Evolutionary conservation across 2,329 filamentous ascomycete genomes (phyloP), one percentile per base, ranked within the genome.

Genomic region (Chaetomiaceae sp.): DNA sequence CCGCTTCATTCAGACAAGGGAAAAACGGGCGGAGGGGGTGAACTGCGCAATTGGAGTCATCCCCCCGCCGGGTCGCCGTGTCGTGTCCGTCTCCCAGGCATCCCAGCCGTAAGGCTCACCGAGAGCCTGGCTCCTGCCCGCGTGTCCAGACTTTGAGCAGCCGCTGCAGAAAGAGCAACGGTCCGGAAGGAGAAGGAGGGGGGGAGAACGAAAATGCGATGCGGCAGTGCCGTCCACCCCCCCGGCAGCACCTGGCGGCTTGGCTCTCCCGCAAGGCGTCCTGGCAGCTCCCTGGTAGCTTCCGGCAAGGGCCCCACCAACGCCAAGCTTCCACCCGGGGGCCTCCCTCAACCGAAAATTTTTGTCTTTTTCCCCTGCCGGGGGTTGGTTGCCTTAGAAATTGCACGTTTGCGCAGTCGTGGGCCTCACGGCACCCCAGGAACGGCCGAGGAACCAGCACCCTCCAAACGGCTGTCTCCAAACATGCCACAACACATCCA

Each of bases 21-120:
- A 14, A 37, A n/a, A n/a, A n/a, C n/a, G n/a, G n/a, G n/a, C n/a
- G 34, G 48, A 23, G 23, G 33, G 35, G 41, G 33, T 34, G 27
- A 51, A 42, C 46, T 59, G 34, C 23, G 35, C 30, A 44, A 48
- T 39, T 49, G 34, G 56, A 58, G 58, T 58, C 55, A 56, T 51
- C 40, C 25, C 9, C 23, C 9, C 25, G n/a, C n/a, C n/a, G n/a
- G n/a, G n/a, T n/a, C n/a, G n/a, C n/a, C n/a, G n/a, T n/a, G n/a
- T n/a, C n/a, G n/a, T n/a, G n/a, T n/a, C 25, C 3, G 25, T 43
- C 8, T 38, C 53, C 51, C 39, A 54, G 52, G 56, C 56, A 56
- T 50, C 51, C 55, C 43, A 53, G 50, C 44, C 50, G 43, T 44
- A 42, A 58, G 52, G 55, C 51, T 55, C 53, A 53, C 57, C 56